Conservation (phyloP, 1,284 basidiomycete species). For the Ceratobasidium sp. region DNA sequence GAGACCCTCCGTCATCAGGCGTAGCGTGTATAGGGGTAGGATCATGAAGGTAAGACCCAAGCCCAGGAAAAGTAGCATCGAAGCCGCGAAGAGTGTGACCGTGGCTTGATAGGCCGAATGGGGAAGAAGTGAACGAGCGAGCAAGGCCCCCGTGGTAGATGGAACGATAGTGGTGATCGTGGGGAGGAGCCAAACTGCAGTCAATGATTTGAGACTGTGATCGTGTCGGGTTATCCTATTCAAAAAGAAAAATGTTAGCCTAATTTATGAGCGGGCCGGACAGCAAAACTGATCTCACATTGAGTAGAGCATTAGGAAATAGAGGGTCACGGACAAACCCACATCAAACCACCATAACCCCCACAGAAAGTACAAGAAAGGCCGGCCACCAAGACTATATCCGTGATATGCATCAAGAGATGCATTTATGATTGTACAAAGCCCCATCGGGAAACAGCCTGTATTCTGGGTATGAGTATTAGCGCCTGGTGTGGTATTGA, state of each 20-base stretch:
- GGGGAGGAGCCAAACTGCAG: constrained; percentile 26
- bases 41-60: constrained; percentile 37
- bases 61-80: constrained; percentile 12
- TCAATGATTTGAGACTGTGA: constrained; percentile 18
- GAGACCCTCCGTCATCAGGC: constrained; percentile 31
- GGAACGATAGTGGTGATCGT: constrained; percentile 34
- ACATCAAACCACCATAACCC: constrained; percentile 38
- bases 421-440: constrained; percentile 30
- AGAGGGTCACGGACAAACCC: not conserved
- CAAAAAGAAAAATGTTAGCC: too few species aligned
- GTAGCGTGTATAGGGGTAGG: constrained; percentile 31
- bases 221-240: constrained; percentile 39
- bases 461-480: too few species aligned
- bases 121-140: constrained; percentile 18
- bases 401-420: constrained; percentile 6
- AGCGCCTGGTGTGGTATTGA: not conserved
- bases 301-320: constrained; percentile 33
- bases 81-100: constrained; percentile 8
- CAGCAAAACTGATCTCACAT: not conserved
- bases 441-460: constrained; percentile 36
- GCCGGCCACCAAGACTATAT: constrained; percentile 7
- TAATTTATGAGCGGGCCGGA: not conserved
- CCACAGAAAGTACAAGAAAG: constrained; percentile 29
- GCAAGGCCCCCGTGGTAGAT: constrained; percentile 16
- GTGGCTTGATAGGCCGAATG: not conserved